phyloP scores from a whole-genome alignment of 331 rosid genomes.

The Acacia concinna region DNA sequence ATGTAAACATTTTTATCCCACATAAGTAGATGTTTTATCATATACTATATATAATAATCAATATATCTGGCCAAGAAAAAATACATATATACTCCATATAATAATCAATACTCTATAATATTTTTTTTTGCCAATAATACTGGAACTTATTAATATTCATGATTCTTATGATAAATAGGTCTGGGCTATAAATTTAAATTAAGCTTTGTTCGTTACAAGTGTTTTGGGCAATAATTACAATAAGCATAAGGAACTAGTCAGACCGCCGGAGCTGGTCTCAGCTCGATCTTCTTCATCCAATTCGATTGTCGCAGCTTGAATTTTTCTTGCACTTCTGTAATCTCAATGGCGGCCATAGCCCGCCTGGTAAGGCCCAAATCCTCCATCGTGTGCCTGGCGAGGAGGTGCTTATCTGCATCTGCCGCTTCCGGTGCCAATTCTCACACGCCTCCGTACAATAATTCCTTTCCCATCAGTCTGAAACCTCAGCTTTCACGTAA shows the following conservation, averaged over 20 bases:
- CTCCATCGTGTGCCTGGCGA: constrained; percentile 29
- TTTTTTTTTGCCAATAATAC: no score
- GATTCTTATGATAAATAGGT: neutral
- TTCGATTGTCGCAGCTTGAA: neutral
- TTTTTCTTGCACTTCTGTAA: neutral
- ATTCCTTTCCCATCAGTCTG: neutral
- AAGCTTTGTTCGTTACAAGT: neutral
- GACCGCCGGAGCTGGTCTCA: neutral
- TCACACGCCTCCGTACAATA: constrained; percentile 30
- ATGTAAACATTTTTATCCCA: no score
- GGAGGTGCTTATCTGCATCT: constrained; percentile 46
- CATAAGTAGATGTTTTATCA: no score
- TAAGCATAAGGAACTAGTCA: neutral
- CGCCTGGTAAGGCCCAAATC: constrained; percentile 56
- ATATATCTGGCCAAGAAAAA: no score
- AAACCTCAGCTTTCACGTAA: constrained; percentile 30
- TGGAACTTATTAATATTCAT: no score
- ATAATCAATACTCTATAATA: no score
- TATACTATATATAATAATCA: no score
- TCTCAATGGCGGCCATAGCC: constrained; percentile 74
- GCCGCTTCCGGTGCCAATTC: constrained; percentile 28
- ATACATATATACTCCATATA: no score
- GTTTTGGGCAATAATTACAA: neutral
- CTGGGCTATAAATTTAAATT: neutral
- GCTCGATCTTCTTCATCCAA: neutral